Conservation (phyloP, 1,284 basidiomycete genomes). For the Fistulinella cinereoalba region DNA sequence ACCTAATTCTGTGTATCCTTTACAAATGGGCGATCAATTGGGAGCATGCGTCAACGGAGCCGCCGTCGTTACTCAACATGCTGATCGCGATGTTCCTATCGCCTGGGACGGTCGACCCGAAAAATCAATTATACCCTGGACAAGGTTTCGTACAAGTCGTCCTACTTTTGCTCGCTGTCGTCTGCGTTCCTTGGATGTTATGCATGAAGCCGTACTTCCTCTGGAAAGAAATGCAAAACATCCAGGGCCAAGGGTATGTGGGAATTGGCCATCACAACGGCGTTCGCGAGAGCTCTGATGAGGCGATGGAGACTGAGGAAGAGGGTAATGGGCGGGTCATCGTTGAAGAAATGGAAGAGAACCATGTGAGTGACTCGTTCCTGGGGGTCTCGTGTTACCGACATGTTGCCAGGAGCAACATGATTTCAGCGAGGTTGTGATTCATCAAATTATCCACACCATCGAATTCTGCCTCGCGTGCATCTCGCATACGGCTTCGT, state of each 20-base stretch:
- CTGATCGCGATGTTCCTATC: slow-evolving; percentile 92
- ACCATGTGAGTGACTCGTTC: slow-evolving; percentile 50
- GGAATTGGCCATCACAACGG: slow-evolving; percentile 55
- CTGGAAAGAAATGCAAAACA: slow-evolving; percentile 89
- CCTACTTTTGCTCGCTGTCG: slow-evolving; percentile 74
- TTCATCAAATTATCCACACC: slow-evolving; percentile 97
- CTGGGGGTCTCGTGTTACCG: slow-evolving; percentile 10
- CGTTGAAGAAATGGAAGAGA: slow-evolving; percentile 65
- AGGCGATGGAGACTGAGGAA: slow-evolving; percentile 76
- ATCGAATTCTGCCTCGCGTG: slow-evolving; percentile 99
- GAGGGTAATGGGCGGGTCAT: slow-evolving; percentile 79
- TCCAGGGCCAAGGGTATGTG: slow-evolving; percentile 84
- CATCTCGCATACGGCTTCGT: slow-evolving; percentile 99
- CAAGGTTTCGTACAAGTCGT: slow-evolving; percentile 86
- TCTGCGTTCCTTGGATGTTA: slow-evolving; percentile 97
- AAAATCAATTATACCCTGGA: slow-evolving; percentile 78
- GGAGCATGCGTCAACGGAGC: slow-evolving; percentile 65
- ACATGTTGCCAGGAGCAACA: slow-evolving; percentile 57
- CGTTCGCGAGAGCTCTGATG: slow-evolving; percentile 49
- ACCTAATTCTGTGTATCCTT: slow-evolving; percentile 91
- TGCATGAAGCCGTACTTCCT: slow-evolving; percentile 91
- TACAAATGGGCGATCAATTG: slow-evolving; percentile 98
- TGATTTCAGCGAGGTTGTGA: slow-evolving; percentile 92
- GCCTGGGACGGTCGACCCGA: slow-evolving; percentile 75
- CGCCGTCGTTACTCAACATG: slow-evolving; percentile 94